Percentiles rank a stretch among this genome's conserved stretches.
These are phyloP conservation scores for Ophiostoma ulmi DNA, from an alignment of 2,329 filamentous ascomycete genomes.

Conservation along the genomic window DNA sequence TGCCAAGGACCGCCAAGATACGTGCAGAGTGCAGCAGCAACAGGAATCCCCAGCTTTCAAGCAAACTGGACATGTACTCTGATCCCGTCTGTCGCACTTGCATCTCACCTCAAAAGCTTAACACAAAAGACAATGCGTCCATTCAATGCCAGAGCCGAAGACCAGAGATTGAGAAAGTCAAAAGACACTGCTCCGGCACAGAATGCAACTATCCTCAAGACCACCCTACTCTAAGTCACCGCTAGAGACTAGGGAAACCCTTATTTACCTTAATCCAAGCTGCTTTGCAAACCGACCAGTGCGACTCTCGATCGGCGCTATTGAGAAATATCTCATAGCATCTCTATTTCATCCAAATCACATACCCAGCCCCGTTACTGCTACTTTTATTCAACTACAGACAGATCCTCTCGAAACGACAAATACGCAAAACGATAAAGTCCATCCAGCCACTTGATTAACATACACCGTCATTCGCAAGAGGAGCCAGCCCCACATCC, in stretches of 20 bases:
- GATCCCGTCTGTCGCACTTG: background rate
- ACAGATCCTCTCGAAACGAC: background rate
- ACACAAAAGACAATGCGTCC: background rate
- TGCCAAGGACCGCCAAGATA: background rate
- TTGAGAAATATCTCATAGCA: background rate
- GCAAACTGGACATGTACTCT: background rate
- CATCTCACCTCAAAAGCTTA: background rate
- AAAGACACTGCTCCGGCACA: background rate
- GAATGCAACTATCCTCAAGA: background rate
- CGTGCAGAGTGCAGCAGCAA: background rate
- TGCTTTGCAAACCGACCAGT: background rate
- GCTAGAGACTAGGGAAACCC: background rate
- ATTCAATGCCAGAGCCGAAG: background rate
- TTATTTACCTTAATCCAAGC: background rate
- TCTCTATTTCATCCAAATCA: background rate
- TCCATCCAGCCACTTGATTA: conserved; percentile 14
- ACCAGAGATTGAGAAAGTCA: background rate
- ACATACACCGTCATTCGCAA: background rate
- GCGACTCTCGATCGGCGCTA: background rate
- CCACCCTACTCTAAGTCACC: background rate
- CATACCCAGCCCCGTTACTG: background rate
- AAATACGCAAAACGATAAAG: background rate
- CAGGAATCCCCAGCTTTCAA: background rate
- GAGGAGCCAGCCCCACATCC: conserved; percentile 7
- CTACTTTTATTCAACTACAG: background rate